Conservation (phyloP, 768 basidiomycete genomes). For the Coprinellus aureogranulatus region DNA sequence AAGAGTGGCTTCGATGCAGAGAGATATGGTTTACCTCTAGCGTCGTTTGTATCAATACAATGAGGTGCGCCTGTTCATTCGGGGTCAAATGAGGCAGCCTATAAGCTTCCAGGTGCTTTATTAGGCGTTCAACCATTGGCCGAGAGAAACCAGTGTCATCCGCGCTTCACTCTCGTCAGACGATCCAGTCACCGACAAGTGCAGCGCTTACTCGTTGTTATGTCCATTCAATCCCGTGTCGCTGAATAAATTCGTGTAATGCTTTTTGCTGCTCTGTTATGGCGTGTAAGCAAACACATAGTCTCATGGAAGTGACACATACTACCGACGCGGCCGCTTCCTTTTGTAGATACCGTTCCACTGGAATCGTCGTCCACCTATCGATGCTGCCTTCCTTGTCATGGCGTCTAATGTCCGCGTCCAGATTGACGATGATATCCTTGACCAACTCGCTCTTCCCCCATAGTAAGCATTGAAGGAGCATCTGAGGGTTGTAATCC, state of each 20-base stretch:
- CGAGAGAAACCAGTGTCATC: constrained; percentile 63
- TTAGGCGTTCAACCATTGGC: constrained; percentile 54
- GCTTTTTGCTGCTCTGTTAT: constrained; percentile 1
- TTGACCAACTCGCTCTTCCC: constrained; percentile 86
- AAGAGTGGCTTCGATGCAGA: not conserved
- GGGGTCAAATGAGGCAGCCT: constrained; percentile 70
- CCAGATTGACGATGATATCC: constrained; percentile 70
- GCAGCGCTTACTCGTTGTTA: not conserved
- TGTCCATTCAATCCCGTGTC: not conserved
- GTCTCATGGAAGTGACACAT: not conserved
- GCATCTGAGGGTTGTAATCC: constrained; percentile 91
- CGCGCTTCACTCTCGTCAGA: constrained; percentile 28
- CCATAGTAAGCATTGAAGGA: constrained; percentile 91
- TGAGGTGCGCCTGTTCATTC: constrained; percentile 80
- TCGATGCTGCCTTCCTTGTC: constrained; percentile 19
- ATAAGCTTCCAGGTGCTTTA: constrained; percentile 60
- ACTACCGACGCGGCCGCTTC: constrained; percentile 15
- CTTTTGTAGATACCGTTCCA: constrained; percentile 55
- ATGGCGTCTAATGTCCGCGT: constrained; percentile 34
- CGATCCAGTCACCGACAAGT: not conserved
- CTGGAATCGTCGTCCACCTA: constrained; percentile 50
- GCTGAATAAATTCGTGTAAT: constrained; percentile 1
- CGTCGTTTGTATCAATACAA: constrained; percentile 83
- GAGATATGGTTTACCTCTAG: constrained; percentile 73
- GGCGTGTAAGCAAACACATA: not conserved